phyloP scores from a whole-genome alignment of 768 basidiomycete species.

The Pulveroboletus ravenelii region DNA sequence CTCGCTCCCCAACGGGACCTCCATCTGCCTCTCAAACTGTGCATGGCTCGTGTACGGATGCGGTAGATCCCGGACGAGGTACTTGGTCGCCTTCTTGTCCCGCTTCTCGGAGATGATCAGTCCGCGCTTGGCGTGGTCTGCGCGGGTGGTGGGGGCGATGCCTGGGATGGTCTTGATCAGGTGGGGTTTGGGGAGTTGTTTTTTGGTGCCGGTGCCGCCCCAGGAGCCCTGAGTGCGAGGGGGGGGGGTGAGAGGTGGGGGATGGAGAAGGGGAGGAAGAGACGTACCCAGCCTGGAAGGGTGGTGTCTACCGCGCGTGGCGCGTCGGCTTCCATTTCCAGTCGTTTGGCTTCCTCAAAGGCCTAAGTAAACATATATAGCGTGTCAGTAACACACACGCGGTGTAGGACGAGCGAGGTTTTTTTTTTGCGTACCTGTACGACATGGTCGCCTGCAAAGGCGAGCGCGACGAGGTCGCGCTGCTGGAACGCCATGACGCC shows the following conservation, averaged over 20 bases:
- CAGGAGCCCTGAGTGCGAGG: constrained; percentile 66
- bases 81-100: constrained; percentile 91
- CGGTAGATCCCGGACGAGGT: constrained; percentile 86
- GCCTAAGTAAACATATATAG: constrained; percentile 42
- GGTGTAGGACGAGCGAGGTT: too few relatives aligned
- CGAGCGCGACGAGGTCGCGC: constrained; percentile 86
- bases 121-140: constrained; percentile 79
- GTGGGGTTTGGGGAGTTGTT: constrained; percentile 56
- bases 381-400: background rate
- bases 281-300: constrained; percentile 88
- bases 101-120: constrained; percentile 95
- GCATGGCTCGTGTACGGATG: constrained; percentile 91
- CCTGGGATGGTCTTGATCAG: constrained; percentile 81
- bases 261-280: background rate
- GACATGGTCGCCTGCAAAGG: constrained; percentile 97
- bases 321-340: constrained; percentile 82
- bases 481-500: constrained; percentile 75
- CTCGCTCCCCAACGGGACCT: constrained; percentile 78
- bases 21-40: constrained; percentile 85
- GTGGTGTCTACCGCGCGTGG: constrained; percentile 86
- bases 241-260: background rate
- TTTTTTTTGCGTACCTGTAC: constrained; percentile 57
- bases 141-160: constrained; percentile 70
- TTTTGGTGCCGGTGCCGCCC: constrained; percentile 75
- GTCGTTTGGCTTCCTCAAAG: constrained; percentile 79